phyloP scores from a whole-genome alignment of 768 basidiomycete species.

The Tylopilus sp. region DNA sequence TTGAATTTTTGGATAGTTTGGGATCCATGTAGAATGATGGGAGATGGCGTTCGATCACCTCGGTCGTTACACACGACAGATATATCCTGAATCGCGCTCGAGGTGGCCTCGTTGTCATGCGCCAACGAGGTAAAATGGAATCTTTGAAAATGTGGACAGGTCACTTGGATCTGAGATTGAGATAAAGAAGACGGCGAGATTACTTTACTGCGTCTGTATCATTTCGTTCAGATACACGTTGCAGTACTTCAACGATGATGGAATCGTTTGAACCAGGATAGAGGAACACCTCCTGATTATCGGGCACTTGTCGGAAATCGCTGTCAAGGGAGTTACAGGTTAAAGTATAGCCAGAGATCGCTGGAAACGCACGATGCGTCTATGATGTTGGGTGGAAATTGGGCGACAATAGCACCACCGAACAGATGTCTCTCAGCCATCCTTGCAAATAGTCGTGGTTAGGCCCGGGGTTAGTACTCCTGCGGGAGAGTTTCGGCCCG shows the following conservation, averaged over 20 bases:
- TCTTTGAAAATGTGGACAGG: constrained; percentile 39
- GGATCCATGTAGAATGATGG: constrained; percentile 60
- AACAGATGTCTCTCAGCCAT: constrained; percentile 50
- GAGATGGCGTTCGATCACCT: constrained; percentile 52
- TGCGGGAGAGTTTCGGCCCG: too few species aligned
- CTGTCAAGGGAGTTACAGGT: constrained; percentile 30
- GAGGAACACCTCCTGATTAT: constrained; percentile 92
- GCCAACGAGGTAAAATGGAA: constrained; percentile 90
- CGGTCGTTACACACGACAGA: constrained; percentile 38
- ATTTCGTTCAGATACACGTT: constrained; percentile 60
- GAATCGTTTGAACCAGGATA: constrained; percentile 65
- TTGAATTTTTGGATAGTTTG: constrained; percentile 83
- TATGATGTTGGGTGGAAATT: constrained; percentile 53
- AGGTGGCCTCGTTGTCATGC: constrained; percentile 79
- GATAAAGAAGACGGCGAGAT: constrained; percentile 17
- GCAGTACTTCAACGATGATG: constrained; percentile 80
- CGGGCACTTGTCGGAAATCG: constrained; percentile 79
- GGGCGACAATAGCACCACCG: constrained; percentile 77
- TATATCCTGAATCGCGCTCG: constrained; percentile 42
- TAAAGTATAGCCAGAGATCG: constrained; percentile 7
- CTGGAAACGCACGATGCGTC: constrained; percentile 77
- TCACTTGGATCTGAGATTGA: constrained; percentile 4
- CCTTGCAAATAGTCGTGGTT: background rate
- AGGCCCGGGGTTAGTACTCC: too few species aligned
- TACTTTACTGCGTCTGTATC: constrained; percentile 69